Percentiles rank a stretch among this genome's conserved stretches.
phyloP scores from a whole-genome alignment of 352 stramenopile genomes.

The Globisporangium rhizosaccharum region DNA sequence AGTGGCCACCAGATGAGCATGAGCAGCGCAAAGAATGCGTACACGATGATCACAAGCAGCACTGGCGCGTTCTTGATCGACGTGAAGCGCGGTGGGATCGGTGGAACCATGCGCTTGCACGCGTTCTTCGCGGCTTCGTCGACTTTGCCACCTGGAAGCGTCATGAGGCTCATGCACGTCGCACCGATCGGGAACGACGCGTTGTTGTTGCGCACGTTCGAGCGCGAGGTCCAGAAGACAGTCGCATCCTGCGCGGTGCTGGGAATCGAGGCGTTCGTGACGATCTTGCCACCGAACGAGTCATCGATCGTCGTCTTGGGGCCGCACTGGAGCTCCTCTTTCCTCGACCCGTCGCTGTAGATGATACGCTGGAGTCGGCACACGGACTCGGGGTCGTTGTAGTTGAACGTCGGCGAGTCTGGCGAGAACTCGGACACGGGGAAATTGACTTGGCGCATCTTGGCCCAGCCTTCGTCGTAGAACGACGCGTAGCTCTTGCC shows the following conservation, averaged over 20 bases:
- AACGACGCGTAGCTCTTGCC: slow-evolving; percentile 13
- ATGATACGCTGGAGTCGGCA: slow-evolving; percentile 13
- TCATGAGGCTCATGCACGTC: slow-evolving; percentile 22
- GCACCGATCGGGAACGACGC: slow-evolving; percentile 39
- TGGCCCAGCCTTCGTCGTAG: slow-evolving; percentile 17
- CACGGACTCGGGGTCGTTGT: slow-evolving; percentile 9
- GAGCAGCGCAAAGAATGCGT: slow-evolving; percentile 5
- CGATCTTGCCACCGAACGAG: slow-evolving; percentile 4
- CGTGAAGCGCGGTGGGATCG: slow-evolving; percentile 3
- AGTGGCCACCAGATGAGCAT: slow-evolving; percentile 15
- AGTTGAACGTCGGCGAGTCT: slow-evolving; percentile 9
- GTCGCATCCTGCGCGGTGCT: slow-evolving; percentile 11
- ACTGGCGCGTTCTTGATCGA: slow-evolving; percentile 13
- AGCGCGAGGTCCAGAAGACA: slow-evolving; percentile 34
- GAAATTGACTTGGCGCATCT: slow-evolving; percentile 24
- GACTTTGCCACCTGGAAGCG: slow-evolving; percentile 2
- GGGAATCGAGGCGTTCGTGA: slow-evolving; percentile 9
- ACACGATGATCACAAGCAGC: slow-evolving; percentile 11
- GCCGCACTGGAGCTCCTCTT: slow-evolving; percentile 14
- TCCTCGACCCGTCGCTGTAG: slow-evolving; percentile 1
- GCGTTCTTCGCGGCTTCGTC: slow-evolving; percentile 8
- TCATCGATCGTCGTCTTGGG: slow-evolving; percentile 6
- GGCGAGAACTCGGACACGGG: slow-evolving; percentile 16
- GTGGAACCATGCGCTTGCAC: not conserved
- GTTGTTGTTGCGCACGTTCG: slow-evolving; percentile 46